phyloP scores from a whole-genome alignment of 306 rosid genomes.

The Prunus salicina region DNA sequence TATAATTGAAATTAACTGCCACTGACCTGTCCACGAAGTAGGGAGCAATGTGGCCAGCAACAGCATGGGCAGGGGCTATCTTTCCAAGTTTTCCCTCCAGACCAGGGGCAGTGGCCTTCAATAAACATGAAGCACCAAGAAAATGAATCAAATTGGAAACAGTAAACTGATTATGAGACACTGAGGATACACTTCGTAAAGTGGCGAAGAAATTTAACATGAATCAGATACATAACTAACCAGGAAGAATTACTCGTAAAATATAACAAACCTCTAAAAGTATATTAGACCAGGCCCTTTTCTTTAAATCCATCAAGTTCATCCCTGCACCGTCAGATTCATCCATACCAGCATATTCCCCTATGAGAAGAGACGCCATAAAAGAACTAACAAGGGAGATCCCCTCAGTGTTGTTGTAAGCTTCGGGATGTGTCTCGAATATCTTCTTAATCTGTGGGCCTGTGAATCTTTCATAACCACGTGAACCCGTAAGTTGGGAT shows the following conservation, averaged over 20 bases:
- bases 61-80: slow-evolving; percentile 82
- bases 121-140: slow-evolving; percentile 8
- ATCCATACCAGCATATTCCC: slow-evolving; percentile 78
- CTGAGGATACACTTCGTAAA: neutral
- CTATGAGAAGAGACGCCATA: slow-evolving; percentile 77
- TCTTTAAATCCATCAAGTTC: slow-evolving; percentile 88
- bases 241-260: slow-evolving; percentile 1
- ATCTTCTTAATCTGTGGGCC: slow-evolving; percentile 93
- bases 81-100: slow-evolving; percentile 84
- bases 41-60: slow-evolving; percentile 72
- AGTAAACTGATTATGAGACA: neutral
- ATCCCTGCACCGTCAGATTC: slow-evolving; percentile 91
- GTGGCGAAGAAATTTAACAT: neutral
- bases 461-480: slow-evolving; percentile 76
- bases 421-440: slow-evolving; percentile 53
- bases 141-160: slow-evolving; percentile 10
- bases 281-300: slow-evolving; percentile 62
- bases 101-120: slow-evolving; percentile 80
- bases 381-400: slow-evolving; percentile 96
- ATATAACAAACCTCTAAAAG: slow-evolving; percentile 62
- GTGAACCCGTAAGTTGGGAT: slow-evolving; percentile 78
- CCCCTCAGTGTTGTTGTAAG: slow-evolving; percentile 74
- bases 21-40: slow-evolving; percentile 78
- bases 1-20: neutral
- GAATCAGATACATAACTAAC: slow-evolving; percentile 5